Evolutionary conservation across 192 early-diverging fungal species (phyloP), one percentile per base, ranked within the genome.

Genomic region (Podochytrium sp.): DNA sequence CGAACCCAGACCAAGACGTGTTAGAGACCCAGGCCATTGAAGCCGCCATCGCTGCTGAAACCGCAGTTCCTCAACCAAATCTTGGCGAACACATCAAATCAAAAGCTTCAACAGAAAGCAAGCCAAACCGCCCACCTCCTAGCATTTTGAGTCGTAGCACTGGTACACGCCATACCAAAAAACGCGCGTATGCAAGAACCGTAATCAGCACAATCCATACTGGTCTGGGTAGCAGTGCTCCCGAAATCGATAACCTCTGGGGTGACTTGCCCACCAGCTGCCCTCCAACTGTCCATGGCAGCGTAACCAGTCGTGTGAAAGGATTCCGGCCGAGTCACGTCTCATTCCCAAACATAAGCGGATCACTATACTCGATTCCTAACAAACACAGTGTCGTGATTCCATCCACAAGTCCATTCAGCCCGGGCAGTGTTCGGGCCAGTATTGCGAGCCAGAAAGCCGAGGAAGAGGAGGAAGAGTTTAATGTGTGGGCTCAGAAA

Each of bases 161-260:
- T 12, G n/a, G n/a, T n/a, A n/a, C n/a, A n/a, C 43, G 43, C 20
- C 43, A 47, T 20, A 20, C 10, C 43, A 47, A 47, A 20, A 7
- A 20, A 7, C 43, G 20, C 20, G 10, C 10, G 20, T 55, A 55
- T 29, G 25, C 16, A 10, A 7, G 25, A 7, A 20, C 52, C 25
- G 23, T 55, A 7, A 55, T 55, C 30, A 20, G 12, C 23, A 20
- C 52, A 20, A 55, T 55, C 5, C 52, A 55, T 29, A 55, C 52
- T 7, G 52, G 52, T 6, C 20, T 55, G 16, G 52, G 16, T 6
- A 20, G 12, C 30, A 55, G 7, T 29, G 64, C 64, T 30, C 64
- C 42, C 10, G 64, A 65, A 18, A 51, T 65, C 18, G 64, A 65
- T 14, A 51, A 65, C 29, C 42, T 65, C 16, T 65, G 64, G 64